Base-by-base conservation (phyloP, 352 stramenopile species). In the Saprolegnia diclina region DNA sequence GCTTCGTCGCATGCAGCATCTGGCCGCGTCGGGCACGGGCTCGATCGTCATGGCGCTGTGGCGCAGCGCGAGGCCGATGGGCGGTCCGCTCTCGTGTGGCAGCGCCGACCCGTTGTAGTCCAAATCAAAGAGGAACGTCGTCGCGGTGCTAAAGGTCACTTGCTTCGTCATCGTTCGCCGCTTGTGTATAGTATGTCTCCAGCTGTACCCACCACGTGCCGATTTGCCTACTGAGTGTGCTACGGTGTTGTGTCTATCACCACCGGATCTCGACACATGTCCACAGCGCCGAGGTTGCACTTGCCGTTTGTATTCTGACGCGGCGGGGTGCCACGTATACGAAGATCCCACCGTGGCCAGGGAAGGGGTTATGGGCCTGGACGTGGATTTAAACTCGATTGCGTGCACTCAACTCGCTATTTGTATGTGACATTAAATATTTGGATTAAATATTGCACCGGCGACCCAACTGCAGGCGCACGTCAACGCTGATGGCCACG, bases 81-180 rank as follows among this genome's bases (percentile, higher is more conserved):
- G 57, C 22, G 57, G 57, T 40, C 57, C 57, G 29, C 37, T 55
- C 22, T 66, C 57, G 19, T 42, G 19, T 7, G 57, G 57, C 3
- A 66, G 4, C 18, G 57, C 57, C 7, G 18, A 40, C 18, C 57
- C 57, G 38, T 42, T 42, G 42, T 66, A 66, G 5, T 37, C 57
- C 14, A 48, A 37, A 22, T 53, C 37, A 40, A 66, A 66, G 18
- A 66, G 32, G 44, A 38, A 66, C n/a, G 40, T 54, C 57, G 57
- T 66, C 9, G 57, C 42, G 21, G 57, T 66, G 13, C 37, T 66
- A 24, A 66, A 66, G 22, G 48, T 40, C 37, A 66, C 57, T 21
- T 50, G 48, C 37, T 69, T 69, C 40, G 3, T 55, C 42, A 48
- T 48, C 18, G 42, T 48, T 14, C 18, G 42, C 42, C 2, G 29